Evolutionary conservation across 176 grass and related monocot genomes (phyloP).

Genomic region (Lolium rigidum): DNA sequence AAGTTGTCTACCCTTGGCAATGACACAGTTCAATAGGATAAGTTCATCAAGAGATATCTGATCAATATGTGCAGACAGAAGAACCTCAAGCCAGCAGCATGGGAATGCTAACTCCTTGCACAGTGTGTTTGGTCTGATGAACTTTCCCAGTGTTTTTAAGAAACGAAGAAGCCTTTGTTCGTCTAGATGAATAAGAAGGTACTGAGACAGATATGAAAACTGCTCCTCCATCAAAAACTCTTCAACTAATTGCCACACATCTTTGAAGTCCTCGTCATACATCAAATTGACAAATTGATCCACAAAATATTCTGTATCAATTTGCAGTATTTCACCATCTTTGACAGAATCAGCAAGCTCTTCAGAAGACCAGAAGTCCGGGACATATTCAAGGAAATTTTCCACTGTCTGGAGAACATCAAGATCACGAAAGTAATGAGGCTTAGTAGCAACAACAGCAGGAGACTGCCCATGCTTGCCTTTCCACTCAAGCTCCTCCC

Average conservation of each 20-base stretch:
- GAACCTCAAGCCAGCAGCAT: slow-evolving; percentile 87
- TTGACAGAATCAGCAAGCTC: slow-evolving; percentile 89
- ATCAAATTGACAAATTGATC: slow-evolving; percentile 70
- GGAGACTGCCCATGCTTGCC: slow-evolving; percentile 93
- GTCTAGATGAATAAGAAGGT: slow-evolving; percentile 75
- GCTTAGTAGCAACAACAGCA: slow-evolving; percentile 90
- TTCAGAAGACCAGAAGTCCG: slow-evolving; percentile 83
- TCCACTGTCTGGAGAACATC: slow-evolving; percentile 81
- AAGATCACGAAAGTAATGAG: slow-evolving; percentile 88
- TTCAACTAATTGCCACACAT: slow-evolving; percentile 73
- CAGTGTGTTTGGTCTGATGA: slow-evolving; percentile 46
- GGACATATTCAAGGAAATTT: slow-evolving; percentile 92
- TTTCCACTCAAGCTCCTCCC: slow-evolving; percentile 98
- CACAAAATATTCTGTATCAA: slow-evolving; percentile 81
- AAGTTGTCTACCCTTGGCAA: slow-evolving; percentile 80
- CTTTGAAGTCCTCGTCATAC: slow-evolving; percentile 71
- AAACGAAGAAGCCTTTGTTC: slow-evolving; percentile 71
- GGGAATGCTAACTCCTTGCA: slow-evolving; percentile 65
- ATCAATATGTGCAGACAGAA: slow-evolving; percentile 49
- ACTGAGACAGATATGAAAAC: slow-evolving; percentile 80
- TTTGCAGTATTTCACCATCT: slow-evolving; percentile 82
- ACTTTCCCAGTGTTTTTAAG: slow-evolving; percentile 65
- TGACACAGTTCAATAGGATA: slow-evolving; percentile 75
- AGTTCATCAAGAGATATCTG: slow-evolving; percentile 65
- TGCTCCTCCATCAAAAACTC: slow-evolving; percentile 71